Evolutionary conservation across 129 eudicot species (phyloP), one percentile per base, ranked within the genome.

Genomic region (Cynara cardunculus): DNA sequence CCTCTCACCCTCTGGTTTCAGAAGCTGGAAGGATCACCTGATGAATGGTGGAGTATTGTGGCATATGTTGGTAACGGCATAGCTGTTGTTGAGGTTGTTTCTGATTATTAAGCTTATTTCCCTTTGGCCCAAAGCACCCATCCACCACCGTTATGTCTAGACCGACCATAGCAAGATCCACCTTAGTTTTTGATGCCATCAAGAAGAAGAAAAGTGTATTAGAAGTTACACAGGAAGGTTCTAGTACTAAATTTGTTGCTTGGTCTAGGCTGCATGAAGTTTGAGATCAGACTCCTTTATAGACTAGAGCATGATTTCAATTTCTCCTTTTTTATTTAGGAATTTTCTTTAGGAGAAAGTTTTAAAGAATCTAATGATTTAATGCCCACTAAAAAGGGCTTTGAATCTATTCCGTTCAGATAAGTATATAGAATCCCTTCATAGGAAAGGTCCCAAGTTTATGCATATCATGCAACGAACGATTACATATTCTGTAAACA

Each of bases 131-230:
- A 35, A 69, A 66, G 69, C 79, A 72, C 26, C 79, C 88, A 26
- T 87, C 87, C 81, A 68, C 65, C 65, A 56, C 46, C 21, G 16
- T 77, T 81, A 80, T 25, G 71, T 85, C 86, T 13, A 41, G 16
- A 28, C 76, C 90, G 34, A 66, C 73, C 67, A 74, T 53, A 9
- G 53, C 10, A 62, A 74, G 76, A 68, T 82, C 24, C 21, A 44
- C 44, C 77, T 74, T 69, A 12, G 70, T 81, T 71, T 84, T 82
- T 34, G 83, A 82, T 72, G 89, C 82, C 89, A 88, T 88, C 5
- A 28, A 66, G 66, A 81, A 66, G 66, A 81, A 25, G n/a, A 53
- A 74, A 5, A 39, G 32, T 72, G 53, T 70, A 66, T 76, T 35
- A 69, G 66, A 76, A 81, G 34, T 70, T 49, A 34, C 3, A 27